These are phyloP conservation scores for Tolypocladium tropicale DNA, from an alignment of 2,329 filamentous ascomycete species.

Conservation along the genomic window DNA sequence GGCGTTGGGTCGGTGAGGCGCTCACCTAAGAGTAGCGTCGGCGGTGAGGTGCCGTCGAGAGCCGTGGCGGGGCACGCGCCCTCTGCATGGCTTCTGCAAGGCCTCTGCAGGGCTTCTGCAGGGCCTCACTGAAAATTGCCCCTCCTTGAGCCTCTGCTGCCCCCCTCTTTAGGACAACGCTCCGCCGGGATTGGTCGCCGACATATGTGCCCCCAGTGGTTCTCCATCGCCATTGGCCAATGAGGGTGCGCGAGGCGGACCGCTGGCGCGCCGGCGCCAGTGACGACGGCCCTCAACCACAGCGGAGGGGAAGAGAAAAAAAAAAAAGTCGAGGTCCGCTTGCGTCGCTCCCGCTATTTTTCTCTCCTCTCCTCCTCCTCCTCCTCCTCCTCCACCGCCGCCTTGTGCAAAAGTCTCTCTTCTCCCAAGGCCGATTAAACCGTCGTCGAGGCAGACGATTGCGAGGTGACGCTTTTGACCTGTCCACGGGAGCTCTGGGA, in stretches of 20 bases:
- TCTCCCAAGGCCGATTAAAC: neutral
- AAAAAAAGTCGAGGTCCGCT: neutral
- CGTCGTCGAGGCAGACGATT: slow-evolving; percentile 23
- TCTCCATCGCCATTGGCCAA: neutral
- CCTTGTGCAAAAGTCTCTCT: neutral
- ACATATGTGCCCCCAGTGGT: neutral
- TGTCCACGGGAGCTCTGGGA: slow-evolving; percentile 25
- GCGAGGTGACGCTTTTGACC: slow-evolving; percentile 25
- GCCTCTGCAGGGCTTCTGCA: neutral
- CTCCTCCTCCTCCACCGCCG: neutral
- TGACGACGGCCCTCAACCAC: neutral
- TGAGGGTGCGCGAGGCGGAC: neutral
- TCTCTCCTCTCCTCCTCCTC: neutral
- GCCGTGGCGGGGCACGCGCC: neutral
- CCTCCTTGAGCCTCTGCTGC: neutral
- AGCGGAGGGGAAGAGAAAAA: neutral
- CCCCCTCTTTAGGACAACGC: neutral
- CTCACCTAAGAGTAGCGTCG: no score
- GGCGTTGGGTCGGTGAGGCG: no score
- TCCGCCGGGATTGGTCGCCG: neutral
- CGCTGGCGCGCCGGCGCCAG: neutral
- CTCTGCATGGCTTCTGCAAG: neutral
- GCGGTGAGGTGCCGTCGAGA: neutral
- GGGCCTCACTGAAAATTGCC: neutral
- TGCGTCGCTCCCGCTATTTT: neutral